phyloP scores from a whole-genome alignment of 2,329 filamentous ascomycete species.

The Fusarium subtropicale region DNA sequence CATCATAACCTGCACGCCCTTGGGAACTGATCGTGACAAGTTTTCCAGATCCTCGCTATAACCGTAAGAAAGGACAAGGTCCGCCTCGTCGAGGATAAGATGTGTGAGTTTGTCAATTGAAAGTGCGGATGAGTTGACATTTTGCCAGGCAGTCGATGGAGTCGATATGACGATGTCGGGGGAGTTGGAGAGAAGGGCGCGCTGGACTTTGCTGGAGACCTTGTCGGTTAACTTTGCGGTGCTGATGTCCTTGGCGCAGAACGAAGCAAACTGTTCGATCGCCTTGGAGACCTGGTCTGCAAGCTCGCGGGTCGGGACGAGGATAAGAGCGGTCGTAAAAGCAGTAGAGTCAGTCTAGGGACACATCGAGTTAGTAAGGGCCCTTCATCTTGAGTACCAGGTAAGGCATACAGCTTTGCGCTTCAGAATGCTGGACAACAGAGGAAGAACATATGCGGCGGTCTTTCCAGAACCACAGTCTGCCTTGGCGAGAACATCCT shows the following conservation, averaged over 20 bases:
- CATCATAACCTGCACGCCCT: constrained; percentile 88
- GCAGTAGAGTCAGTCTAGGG: constrained; percentile 61
- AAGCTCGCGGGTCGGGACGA: constrained; percentile 94
- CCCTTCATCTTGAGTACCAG: not conserved
- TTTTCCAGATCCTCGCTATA: constrained; percentile 91
- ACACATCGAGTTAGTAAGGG: constrained; percentile 12
- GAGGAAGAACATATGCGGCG: constrained; percentile 90
- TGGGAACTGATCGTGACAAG: constrained; percentile 81
- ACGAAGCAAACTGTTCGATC: constrained; percentile 80
- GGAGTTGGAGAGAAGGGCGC: constrained; percentile 83
- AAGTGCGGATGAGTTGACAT: constrained; percentile 74
- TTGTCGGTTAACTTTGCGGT: constrained; percentile 91
- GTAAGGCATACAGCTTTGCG: constrained; percentile 70
- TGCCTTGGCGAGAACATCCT: constrained; percentile 90
- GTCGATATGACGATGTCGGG: constrained; percentile 94
- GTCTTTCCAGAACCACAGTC: constrained; percentile 98
- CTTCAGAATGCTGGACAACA: constrained; percentile 86
- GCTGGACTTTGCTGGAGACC: constrained; percentile 87
- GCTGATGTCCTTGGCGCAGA: constrained; percentile 85
- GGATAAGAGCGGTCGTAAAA: constrained; percentile 80
- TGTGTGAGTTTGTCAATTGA: constrained; percentile 77
- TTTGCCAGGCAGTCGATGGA: constrained; percentile 83
- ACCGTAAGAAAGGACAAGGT: constrained; percentile 92
- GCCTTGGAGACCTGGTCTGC: constrained; percentile 89
- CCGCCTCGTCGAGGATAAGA: constrained; percentile 92